Percentiles rank a stretch among this genome's conserved stretches.
Evolutionary conservation across 1,284 basidiomycete genomes (phyloP).

Genomic region (Cutaneotrichosporon sp.): DNA sequence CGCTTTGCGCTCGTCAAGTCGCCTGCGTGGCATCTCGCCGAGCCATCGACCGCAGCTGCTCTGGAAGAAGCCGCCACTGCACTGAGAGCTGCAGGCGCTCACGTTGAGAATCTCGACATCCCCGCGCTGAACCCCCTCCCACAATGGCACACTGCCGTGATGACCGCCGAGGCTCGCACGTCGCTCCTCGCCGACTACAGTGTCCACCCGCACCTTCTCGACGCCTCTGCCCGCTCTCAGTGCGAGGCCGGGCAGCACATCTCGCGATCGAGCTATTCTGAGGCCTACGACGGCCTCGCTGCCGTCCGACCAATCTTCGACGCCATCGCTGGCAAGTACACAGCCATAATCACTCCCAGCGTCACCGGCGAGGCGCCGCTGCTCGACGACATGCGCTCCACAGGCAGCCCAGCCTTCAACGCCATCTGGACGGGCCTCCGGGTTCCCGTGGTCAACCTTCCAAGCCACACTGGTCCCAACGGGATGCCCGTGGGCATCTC

Average conservation of each 20-base stretch:
- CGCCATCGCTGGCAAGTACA: slow-evolving; percentile 29
- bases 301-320: slow-evolving; percentile 31
- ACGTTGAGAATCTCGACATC: slow-evolving; percentile 33
- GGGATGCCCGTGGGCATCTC: slow-evolving; percentile 36
- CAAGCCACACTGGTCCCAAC: slow-evolving; percentile 30
- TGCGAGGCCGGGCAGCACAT: slow-evolving; percentile 25
- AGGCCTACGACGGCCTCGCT: slow-evolving; percentile 34
- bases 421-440: slow-evolving; percentile 38
- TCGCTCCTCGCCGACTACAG: slow-evolving; percentile 28
- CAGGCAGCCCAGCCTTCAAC: slow-evolving; percentile 35
- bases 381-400: slow-evolving; percentile 28
- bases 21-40: slow-evolving; percentile 30
- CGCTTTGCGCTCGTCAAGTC: slow-evolving; percentile 39
- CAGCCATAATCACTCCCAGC: slow-evolving; percentile 33
- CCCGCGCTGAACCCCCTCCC: slow-evolving; percentile 25
- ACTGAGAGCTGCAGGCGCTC: slow-evolving; percentile 27
- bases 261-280: slow-evolving; percentile 23
- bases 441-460: slow-evolving; percentile 34
- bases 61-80: slow-evolving; percentile 28
- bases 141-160: slow-evolving; percentile 31
- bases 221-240: slow-evolving; percentile 28
- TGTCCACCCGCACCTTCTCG: slow-evolving; percentile 12
- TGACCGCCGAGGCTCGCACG: slow-evolving; percentile 30
- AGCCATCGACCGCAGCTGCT: slow-evolving; percentile 15
- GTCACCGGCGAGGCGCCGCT: slow-evolving; percentile 32